phyloP scores from a whole-genome alignment of 2,329 filamentous ascomycete genomes.

The Trichoderma sp. region DNA sequence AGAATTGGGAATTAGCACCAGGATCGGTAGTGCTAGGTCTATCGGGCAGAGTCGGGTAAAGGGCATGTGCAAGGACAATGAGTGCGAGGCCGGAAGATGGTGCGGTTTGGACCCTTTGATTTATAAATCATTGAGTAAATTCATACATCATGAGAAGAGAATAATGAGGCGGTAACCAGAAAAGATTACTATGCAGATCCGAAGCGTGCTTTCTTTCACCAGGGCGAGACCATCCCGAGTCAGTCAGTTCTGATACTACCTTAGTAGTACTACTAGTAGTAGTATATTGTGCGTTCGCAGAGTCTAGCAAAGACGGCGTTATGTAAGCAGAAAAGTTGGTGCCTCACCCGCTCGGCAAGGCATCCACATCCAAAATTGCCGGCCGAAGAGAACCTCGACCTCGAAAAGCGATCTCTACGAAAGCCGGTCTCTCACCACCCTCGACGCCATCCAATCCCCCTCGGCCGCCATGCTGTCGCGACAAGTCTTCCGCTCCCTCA shows the following conservation, averaged over 20 bases:
- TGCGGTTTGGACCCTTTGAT: not conserved
- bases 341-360: slow-evolving; percentile 38
- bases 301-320: slow-evolving; percentile 21
- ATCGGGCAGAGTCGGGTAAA: slow-evolving; percentile 16
- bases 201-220: not conserved
- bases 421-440: slow-evolving; percentile 28
- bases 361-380: slow-evolving; percentile 44
- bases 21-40: not conserved
- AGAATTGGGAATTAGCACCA: not conserved
- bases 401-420: slow-evolving; percentile 34
- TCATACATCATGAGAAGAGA: slow-evolving; percentile 10
- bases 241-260: too few species aligned
- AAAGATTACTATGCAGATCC: not conserved
- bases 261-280: too few species aligned
- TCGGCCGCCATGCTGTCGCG: slow-evolving; percentile 54
- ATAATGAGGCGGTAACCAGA: not conserved
- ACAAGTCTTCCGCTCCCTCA: slow-evolving; percentile 55
- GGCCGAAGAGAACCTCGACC: slow-evolving; percentile 35
- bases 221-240: too few species aligned
- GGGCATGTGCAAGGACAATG: not conserved
- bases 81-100: not conserved
- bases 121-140: slow-evolving; percentile 3
- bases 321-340: slow-evolving; percentile 35
- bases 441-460: slow-evolving; percentile 27
- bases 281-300: not conserved